Conservation (phyloP, 2,329 filamentous ascomycete species). For the Xylaria digitata region DNA sequence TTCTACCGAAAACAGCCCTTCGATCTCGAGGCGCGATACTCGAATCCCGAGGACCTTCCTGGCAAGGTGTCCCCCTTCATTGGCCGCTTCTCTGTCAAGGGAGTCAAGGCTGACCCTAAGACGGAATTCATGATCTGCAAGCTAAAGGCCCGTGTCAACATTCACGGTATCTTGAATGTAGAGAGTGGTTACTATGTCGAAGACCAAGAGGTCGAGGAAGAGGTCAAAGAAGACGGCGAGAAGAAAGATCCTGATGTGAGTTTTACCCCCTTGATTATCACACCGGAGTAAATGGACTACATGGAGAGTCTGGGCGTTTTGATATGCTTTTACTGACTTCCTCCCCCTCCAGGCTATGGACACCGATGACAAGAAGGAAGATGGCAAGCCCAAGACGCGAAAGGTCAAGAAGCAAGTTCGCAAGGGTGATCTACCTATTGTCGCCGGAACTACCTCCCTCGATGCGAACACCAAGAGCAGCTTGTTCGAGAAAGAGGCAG, state of each 20-base stretch:
- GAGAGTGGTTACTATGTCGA: slow-evolving; percentile 98
- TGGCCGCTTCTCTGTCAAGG: slow-evolving; percentile 97
- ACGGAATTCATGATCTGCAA: slow-evolving; percentile 99
- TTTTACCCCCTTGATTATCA: slow-evolving; percentile 46
- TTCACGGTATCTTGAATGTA: slow-evolving; percentile 95
- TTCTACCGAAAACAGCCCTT: slow-evolving; percentile 99
- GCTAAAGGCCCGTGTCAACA: slow-evolving; percentile 95
- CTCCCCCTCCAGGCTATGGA: slow-evolving; percentile 78
- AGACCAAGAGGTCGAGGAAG: slow-evolving; percentile 96
- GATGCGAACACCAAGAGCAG: slow-evolving; percentile 74
- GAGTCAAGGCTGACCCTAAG: slow-evolving; percentile 90
- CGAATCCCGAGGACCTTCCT: slow-evolving; percentile 85
- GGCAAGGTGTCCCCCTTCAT: slow-evolving; percentile 96
- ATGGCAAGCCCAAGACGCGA: slow-evolving; percentile 80
- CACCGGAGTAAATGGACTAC: not conserved
- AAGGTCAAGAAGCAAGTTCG: slow-evolving; percentile 99
- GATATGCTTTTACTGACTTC: slow-evolving; percentile 16
- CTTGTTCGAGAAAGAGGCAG: slow-evolving; percentile 82
- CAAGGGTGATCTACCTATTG: slow-evolving; percentile 93
- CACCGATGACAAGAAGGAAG: slow-evolving; percentile 75
- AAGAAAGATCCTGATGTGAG: slow-evolving; percentile 80
- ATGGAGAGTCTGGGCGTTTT: not conserved
- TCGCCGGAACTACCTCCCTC: slow-evolving; percentile 82
- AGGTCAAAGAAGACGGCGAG: slow-evolving; percentile 75
- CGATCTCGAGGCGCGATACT: slow-evolving; percentile 94